Base-by-base conservation (phyloP, 345 rosid species). In the Salix purpurea region DNA sequence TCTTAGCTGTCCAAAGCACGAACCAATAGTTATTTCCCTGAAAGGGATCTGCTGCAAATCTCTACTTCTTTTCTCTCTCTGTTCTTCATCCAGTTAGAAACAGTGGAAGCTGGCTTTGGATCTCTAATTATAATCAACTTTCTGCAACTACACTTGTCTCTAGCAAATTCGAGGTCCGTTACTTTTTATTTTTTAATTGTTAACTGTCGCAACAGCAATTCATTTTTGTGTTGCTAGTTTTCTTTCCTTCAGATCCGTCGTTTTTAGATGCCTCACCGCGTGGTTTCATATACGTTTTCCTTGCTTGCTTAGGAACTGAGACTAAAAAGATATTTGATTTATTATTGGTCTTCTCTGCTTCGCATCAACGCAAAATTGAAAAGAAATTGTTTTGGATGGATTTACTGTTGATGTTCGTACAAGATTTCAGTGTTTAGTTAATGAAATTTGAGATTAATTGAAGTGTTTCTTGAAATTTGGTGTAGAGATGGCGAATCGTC, bases 401-500 rank as follows among this genome's bases (percentile, higher is more conserved):
- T 46, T 46, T 13, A 46, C 32, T 30, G 46, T 65, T 28, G 19
- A 6, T 44, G 7, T 28, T 32, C 34, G 36, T 36, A 50, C 28
- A 40, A 71, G n/a, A 19, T 44, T 28, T 30, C 15, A 50, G n/a
- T 32, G 26, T 46, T 65, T 64, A 44, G 70, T 64, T 44, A 58
- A 18, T 64, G 24, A 14, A 10, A 39, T 44, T 61, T 50, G 6
- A 21, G 70, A 21, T 65, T 52, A 36, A 52, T 77, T 77, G 8
- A 36, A 61, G 70, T 44, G 24, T 62, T 11, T 69, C 21, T 26
- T 56, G 36, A 15, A 7, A 58, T 14, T 34, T 62, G 78, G 78
- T 44, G 12, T 62, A 28, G 75, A 42, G 44, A 92, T 93, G 97
- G 93, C 91, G 13, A 83, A 76, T 82, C 88, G 97, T 48, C 36